Base-by-base conservation (phyloP, 768 basidiomycete species). In the Pleurotus salmoneostramineus region DNA sequence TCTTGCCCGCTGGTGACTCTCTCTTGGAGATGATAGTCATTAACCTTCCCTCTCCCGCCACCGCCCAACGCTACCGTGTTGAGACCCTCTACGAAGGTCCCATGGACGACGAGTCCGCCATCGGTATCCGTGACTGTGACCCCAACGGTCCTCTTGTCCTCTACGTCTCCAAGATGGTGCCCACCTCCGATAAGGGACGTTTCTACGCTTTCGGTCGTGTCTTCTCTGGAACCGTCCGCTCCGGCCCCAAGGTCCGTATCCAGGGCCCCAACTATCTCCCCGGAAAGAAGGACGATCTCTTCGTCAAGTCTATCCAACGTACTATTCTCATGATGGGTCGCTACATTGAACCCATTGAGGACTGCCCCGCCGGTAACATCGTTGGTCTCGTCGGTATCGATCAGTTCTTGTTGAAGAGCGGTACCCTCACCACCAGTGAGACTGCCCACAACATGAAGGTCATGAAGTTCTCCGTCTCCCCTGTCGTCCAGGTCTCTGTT, bases 181-280 rank as follows among this genome's bases (percentile, higher is more conserved):
- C 97, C 62, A 98, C 97, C 43, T 97, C 97, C 65, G 97, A 99
- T 76, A 98, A 98, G 79, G 97, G 97, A 69, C 95, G 97, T 60
- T 99, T 98, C 91, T 98, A 98, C 76, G 97, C 97, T 61, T 99
- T 99, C 75, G 97, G 97, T 76, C 97, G 97, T 84, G 89, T 99
- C 79, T 99, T 99, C 84, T 92, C 97, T 62, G 97, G 97, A 69
- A 98, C 95, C 61, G 95, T 98, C 69, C 88, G 85, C 65, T 85
- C 97, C 58, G 97, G 97, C 57, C 97, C 97, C 69, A 99, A 99
- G 80, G 85, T 98, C 77, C 94, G 97, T 69, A 98, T 99, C 68
- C 97, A 99, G 77, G 97, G 97, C 17, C 97, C 97, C 64, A 99
- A 98, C 84, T 99, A 95, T 76, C 58, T 95, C 58, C 97, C 97